Evolutionary conservation across 345 rosid genomes (phyloP), one percentile per base, ranked within the genome.

Genomic region (Corchorus capsularis): DNA sequence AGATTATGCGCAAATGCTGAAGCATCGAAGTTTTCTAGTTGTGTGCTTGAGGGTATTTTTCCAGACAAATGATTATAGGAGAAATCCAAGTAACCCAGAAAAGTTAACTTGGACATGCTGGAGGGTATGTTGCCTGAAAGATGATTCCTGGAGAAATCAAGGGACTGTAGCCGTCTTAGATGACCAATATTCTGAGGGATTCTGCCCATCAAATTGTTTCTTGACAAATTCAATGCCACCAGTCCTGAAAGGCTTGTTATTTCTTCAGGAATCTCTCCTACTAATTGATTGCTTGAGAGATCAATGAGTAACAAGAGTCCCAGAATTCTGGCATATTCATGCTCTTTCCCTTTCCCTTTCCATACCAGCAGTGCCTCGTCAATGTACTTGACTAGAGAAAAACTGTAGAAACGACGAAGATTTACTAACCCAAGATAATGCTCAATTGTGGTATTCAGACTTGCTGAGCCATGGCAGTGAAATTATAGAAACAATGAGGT

Each of bases 41-140:
- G 78, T 60, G 78, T 68, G 56, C 75, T 46, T 37, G 39, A 15
- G 1, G 74, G 78, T 50, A 74, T 67, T 52, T 67, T 47, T 2
- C 78, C 81, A 0, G 78, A 79, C 63, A 79, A 37, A 12, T 68
- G 1, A 20, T 78, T 72, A 1, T 78, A 6, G 1, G 77, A 65
- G 27, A 65, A 60, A 50, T 78, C 73, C 66, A 72, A 17, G 53
- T 6, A 34, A 64, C 61, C 8, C 5, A 73, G 27, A n/a, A 50
- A 4, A 52, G 15, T 66, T 35, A 78, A 2, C 3, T 64, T 39
- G 0, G 77, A 43, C n/a, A 72, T 53, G 32, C 73, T 69, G 0
- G 32, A n/a, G 5, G 86, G 86, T 22, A 83, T 79, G 41, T 22
- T 78, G 6, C 86, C 85, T 0, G 83, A 83, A 19, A 83, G 20